Evolutionary conservation across 106 monocot genomes (phyloP), one percentile per base, ranked within the genome.

Genomic region (Allium sativum): DNA sequence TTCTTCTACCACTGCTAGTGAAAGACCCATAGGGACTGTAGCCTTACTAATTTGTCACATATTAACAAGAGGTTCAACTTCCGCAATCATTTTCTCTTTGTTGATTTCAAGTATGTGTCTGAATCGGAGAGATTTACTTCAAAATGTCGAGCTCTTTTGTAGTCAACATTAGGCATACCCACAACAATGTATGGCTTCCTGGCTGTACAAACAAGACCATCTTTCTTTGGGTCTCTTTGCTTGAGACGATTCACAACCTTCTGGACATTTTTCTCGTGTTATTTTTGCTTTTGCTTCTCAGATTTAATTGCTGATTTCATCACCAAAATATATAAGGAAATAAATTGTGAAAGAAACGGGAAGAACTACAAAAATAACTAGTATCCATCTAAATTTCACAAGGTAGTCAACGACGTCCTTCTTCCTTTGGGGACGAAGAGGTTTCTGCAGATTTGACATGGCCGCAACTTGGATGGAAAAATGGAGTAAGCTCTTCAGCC

Each of bases 281-380:
- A 75, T 54, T 72, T 52, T 31, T 84, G 84, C 3, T 76, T 79
- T 14, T 16, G 67, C 61, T 79, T 75, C 15, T 72, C 63, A 14
- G 83, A 76, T 61, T 83, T 83, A 60, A 71, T 65, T 20, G 50
- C 59, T 12, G 62, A 46, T 11, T 43, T 46, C 46, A n/a, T 62
- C 79, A 12, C 74, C 74, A 11, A 79, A 53, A 40, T 61, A 79
- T 6, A 22, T 55, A 8, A 70, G 54, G 74, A 79, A 79, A 46
- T 74, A 74, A 1, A 79, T 70, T 1, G 61, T 56, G 56, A 50
- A 70, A 41, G 79, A 79, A n/a, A 79, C 12, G 4, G 79, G 79
- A 45, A 79, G 79, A 51, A 79, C 79, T 48, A 79, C 79, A 52
- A 79, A 74, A 42, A 79, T 74, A 12, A 79, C 74, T 43, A 79